Base-by-base conservation (phyloP, 2,329 filamentous ascomycete genomes). In the Venturia oleaginea region DNA sequence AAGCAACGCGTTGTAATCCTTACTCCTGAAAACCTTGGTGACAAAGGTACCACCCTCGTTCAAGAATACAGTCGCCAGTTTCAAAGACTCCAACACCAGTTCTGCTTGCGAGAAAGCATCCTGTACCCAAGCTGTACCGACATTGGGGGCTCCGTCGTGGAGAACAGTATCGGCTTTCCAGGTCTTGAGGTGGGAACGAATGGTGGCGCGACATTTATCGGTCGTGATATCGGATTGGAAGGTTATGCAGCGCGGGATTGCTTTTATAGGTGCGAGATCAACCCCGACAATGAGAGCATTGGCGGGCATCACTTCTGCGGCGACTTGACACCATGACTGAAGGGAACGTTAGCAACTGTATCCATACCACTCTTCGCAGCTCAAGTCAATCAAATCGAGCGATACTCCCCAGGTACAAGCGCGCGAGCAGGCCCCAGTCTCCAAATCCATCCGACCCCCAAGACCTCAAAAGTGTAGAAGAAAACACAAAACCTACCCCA, bases 171-270 rank as follows among this genome's bases (percentile, higher is more conserved):
- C 94, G 24, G 91, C 92, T 76, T 97, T 97, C 89, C 91, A 93
- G 13, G 91, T 92, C 79, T 97, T 97, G 60, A 99, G 79, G 72
- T 99, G 92, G 66, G 88, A 84, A 71, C 92, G 83, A 67, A 99
- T 90, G 1, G 91, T 97, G 7, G 92, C 87, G 68, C 94, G 87
- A 75, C 92, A 97, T 76, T 97, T 96, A 69, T 97, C 92, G 59
- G 92, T 96, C 0, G 94, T 99, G 72, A 99, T 99, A 75, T 99
- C 94, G 81, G 90, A 92, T 77, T 97, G 93, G 78, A 97, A 97
- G 68, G 90, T 91, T 70, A 97, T 97, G 70, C 92, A 90, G 76
- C 89, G 87, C 61, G 94, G 92, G 67, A 99, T 97, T 15, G 94
- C 84, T 76, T 97, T 97, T 77, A 99, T 99, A 34, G 94, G 94